A percentile compares a stretch with the other conserved stretches of the same genome.
phyloP scores from a whole-genome alignment of 1,139 yeast genomes.

The Suhomyces choctaworum region DNA sequence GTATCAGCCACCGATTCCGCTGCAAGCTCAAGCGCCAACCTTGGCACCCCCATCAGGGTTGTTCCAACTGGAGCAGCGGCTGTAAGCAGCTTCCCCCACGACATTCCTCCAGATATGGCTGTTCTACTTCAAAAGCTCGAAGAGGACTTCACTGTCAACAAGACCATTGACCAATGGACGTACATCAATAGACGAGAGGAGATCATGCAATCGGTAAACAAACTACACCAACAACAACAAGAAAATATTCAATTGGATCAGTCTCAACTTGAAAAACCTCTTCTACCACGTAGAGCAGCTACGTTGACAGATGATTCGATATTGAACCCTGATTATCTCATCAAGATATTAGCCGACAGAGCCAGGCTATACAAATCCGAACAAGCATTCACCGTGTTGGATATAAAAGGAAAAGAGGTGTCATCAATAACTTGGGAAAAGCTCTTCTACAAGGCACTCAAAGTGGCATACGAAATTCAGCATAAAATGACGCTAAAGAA shows the following conservation, averaged over 20 bases:
- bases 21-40: slow-evolving; percentile 17
- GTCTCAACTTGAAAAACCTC: slow-evolving; percentile 51
- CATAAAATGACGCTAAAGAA: slow-evolving; percentile 70
- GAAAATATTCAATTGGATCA: slow-evolving; percentile 32
- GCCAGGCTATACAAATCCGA: slow-evolving; percentile 67
- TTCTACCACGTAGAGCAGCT: slow-evolving; percentile 56
- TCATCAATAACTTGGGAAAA: slow-evolving; percentile 87
- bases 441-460: slow-evolving; percentile 76
- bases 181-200: slow-evolving; percentile 50
- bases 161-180: slow-evolving; percentile 50
- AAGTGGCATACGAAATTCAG: slow-evolving; percentile 82
- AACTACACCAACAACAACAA: slow-evolving; percentile 36
- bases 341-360: slow-evolving; percentile 71
- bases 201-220: slow-evolving; percentile 41
- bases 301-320: slow-evolving; percentile 22
- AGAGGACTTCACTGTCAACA: slow-evolving; percentile 43
- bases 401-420: slow-evolving; percentile 77
- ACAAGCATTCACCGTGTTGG: slow-evolving; percentile 71
- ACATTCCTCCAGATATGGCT: slow-evolving; percentile 51
- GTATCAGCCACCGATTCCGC: slow-evolving; percentile 30
- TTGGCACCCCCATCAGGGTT: slow-evolving; percentile 11
- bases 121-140: slow-evolving; percentile 44
- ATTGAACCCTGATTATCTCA: slow-evolving; percentile 54
- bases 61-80: slow-evolving; percentile 12
- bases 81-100: slow-evolving; percentile 23